A percentile compares a stretch with the other conserved stretches of the same genome.
Evolutionary conservation across 1,139 yeast species (phyloP).

Genomic region (Casaregolazyma lundiana): DNA sequence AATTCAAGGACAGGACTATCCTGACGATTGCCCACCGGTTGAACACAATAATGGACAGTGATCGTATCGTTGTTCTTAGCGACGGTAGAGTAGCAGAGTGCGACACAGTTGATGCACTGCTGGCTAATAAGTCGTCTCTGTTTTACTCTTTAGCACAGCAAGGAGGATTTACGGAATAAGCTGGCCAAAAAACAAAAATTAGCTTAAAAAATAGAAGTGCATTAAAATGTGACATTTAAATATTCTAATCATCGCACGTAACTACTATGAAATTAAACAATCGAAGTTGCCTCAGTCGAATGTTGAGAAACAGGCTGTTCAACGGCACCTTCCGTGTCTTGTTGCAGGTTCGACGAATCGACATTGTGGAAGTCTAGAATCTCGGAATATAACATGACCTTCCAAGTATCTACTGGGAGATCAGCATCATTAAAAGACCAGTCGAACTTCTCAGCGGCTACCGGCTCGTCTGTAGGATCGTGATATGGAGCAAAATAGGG

Average conservation of each 20-base stretch:
- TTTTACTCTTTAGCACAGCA: constrained; percentile 76
- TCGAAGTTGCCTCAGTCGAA: constrained; percentile 2
- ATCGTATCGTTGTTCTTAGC: constrained; percentile 79
- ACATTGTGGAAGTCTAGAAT: constrained; percentile 91
- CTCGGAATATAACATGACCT: constrained; percentile 98
- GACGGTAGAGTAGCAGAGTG: constrained; percentile 83
- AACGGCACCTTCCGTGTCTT: constrained; percentile 6
- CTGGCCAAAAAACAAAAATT: neutral
- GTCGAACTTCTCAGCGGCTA: constrained; percentile 86
- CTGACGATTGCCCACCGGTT: constrained; percentile 93
- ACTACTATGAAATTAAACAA: neutral
- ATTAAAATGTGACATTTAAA: neutral
- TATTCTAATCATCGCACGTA: constrained; percentile 1
- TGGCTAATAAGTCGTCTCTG: constrained; percentile 61
- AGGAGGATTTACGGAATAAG: constrained; percentile 38
- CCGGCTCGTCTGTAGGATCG: constrained; percentile 97
- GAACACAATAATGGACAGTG: constrained; percentile 90
- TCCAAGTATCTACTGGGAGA: constrained; percentile 96
- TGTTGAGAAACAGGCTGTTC: constrained; percentile 1
- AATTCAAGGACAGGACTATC: constrained; percentile 83
- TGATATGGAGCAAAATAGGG: constrained; percentile 96
- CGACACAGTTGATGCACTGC: constrained; percentile 68
- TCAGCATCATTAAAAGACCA: constrained; percentile 99
- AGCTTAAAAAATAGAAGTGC: constrained; percentile 1
- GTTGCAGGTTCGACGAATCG: constrained; percentile 32